phyloP scores from a whole-genome alignment of 2,329 filamentous ascomycete genomes.

The Aspergillus tubingensis region DNA sequence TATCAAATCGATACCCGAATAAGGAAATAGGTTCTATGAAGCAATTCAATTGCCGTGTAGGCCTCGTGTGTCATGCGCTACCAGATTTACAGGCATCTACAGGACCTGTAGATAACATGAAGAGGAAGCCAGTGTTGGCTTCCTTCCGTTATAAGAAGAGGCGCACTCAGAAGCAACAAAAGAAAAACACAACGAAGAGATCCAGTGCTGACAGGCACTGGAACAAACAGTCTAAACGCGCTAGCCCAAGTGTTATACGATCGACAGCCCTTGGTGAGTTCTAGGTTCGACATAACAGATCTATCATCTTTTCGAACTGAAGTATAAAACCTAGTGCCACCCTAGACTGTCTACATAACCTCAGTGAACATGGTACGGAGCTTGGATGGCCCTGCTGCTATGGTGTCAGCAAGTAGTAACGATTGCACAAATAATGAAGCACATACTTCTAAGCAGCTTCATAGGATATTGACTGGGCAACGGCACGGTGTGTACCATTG shows the following conservation, averaged over 20 bases:
- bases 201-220: constrained; percentile 18
- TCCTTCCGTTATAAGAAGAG: neutral
- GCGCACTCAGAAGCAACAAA: neutral
- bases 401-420: neutral
- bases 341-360: constrained; percentile 28
- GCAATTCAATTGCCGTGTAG: neutral
- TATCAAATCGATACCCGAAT: neutral
- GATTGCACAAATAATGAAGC: constrained; percentile 1
- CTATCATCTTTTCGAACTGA: constrained; percentile 31
- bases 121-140: neutral
- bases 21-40: neutral
- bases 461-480: constrained; percentile 36
- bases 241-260: constrained; percentile 22
- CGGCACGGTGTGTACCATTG: constrained; percentile 32
- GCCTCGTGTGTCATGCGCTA: neutral
- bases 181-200: constrained; percentile 7
- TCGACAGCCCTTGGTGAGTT: constrained; percentile 18
- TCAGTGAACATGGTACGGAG: constrained; percentile 40
- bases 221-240: constrained; percentile 23
- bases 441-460: constrained; percentile 44
- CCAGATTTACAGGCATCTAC: neutral
- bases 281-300: constrained; percentile 17
- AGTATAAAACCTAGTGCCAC: constrained; percentile 29
- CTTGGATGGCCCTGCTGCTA: constrained; percentile 45
- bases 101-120: neutral